Evolutionary conservation across 1,139 yeast species (phyloP).

Genomic region (Diutina sp.): DNA sequence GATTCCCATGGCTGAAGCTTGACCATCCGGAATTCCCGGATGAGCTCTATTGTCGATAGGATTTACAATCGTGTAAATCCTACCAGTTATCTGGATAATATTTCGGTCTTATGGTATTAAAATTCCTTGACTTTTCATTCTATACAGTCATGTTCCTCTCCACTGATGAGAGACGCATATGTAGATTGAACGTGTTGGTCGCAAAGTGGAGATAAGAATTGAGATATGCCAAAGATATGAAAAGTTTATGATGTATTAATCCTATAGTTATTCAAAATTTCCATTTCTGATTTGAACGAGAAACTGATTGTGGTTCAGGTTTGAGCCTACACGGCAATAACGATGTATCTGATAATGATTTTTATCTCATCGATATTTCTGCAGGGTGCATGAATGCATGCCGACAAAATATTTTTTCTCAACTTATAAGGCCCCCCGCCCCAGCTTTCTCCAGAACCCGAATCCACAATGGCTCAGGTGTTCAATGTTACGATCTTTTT

Average conservation of each 20-base stretch:
- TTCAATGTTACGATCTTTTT: conserved; percentile 71
- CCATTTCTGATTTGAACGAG: too few species aligned
- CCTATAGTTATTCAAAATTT: too few species aligned
- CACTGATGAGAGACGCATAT: neutral
- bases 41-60: too few species aligned
- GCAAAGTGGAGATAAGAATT: neutral
- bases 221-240: too few species aligned
- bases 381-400: neutral
- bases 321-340: neutral
- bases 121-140: neutral
- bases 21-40: too few species aligned
- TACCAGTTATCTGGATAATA: neutral
- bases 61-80: neutral
- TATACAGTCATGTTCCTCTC: neutral
- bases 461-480: conserved; percentile 20
- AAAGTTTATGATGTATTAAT: too few species aligned
- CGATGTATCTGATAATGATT: neutral
- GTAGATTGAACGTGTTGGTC: neutral
- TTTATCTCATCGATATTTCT: neutral
- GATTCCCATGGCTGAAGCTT: neutral
- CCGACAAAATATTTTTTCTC: neutral
- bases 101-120: neutral
- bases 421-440: neutral
- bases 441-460: neutral
- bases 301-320: neutral